A percentile compares a stretch with the other conserved stretches of the same genome.
Evolutionary conservation across 2,329 filamentous ascomycete genomes (phyloP).

Genomic region (Microcera coccophila): DNA sequence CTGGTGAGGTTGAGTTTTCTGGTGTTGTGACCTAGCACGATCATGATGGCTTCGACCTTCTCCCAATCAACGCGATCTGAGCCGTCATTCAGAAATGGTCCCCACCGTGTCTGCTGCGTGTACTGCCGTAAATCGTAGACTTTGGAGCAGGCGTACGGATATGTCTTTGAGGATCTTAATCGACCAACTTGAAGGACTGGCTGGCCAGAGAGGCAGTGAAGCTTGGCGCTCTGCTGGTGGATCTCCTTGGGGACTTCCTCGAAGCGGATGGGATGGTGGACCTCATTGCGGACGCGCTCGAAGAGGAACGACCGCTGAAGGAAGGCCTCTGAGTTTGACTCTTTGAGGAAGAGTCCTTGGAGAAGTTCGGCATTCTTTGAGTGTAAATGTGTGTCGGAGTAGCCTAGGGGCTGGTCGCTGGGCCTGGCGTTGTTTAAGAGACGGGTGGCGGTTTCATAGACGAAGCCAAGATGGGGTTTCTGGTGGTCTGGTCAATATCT

Average conservation of each 20-base stretch:
- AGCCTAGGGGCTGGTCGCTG: constrained; percentile 27
- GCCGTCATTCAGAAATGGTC: constrained; percentile 65
- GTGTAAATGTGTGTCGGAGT: constrained; percentile 34
- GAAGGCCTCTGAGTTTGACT: constrained; percentile 55
- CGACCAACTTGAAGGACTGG: constrained; percentile 44
- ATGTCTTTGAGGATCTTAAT: constrained; percentile 38
- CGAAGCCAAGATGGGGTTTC: constrained; percentile 45
- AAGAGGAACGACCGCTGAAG: constrained; percentile 63
- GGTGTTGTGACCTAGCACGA: constrained; percentile 64
- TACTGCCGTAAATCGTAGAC: constrained; percentile 74
- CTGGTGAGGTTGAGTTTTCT: constrained; percentile 43
- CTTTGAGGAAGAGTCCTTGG: constrained; percentile 40
- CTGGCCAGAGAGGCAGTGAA: constrained; percentile 67
- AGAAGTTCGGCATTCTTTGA: constrained; percentile 50
- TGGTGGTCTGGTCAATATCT: constrained; percentile 16
- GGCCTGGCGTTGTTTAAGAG: constrained; percentile 44
- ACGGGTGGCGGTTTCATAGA: constrained; percentile 43
- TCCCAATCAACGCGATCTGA: constrained; percentile 69
- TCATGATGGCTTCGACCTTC: constrained; percentile 70
- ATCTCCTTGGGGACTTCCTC: constrained; percentile 18
- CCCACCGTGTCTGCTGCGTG: constrained; percentile 60
- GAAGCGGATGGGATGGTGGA: constrained; percentile 30
- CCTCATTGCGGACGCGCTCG: constrained; percentile 47
- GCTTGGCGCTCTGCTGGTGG: constrained; percentile 64
- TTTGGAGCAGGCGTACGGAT: constrained; percentile 61